Base-by-base conservation (phyloP, 2,329 filamentous ascomycete genomes). In the Sphaerulina musiva region DNA sequence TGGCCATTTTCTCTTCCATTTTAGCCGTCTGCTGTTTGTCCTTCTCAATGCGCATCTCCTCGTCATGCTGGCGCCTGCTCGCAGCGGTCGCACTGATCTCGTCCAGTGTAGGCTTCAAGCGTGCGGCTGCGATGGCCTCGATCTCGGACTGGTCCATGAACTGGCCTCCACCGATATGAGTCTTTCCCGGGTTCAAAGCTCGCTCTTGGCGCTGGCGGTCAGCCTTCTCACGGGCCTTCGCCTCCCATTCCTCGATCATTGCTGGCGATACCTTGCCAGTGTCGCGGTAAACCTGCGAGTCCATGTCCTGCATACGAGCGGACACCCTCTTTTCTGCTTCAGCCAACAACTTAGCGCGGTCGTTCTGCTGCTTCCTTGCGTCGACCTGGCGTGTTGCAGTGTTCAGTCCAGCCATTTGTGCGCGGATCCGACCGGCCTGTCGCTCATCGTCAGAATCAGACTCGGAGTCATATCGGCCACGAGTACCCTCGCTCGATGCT, bases 301-400 rank as follows among this genome's bases (percentile, higher is more conserved):
- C 92, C 77, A 96, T 90, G 40, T 80, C 81, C 57, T 87, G 82
- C 61, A 96, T 80, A 41, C 81, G 82, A 17, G 84, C 83, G 60
- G 85, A 83, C n/a, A 96, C 92, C 61, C 95, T 95, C 43, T 86
- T 83, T 66, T 91, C 87, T 1, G 92, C 92, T 2, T 84, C 83
- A 8, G 86, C 86, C 59, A 95, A 76, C 1, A 97, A 74, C 1
- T 80, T 77, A 51, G 87, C 85, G 10, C 89, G 85, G 62, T 95
- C 91, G 42, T 81, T 78, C 55, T 85, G 78, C 41, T 87, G 80
- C 71, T 92, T 92, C 64, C 85, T 81, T 51, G 80, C 78, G 63
- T 93, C 87, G 1, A 89, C 80, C 59, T 85, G 77, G 1, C 80
- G 80, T 8, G 90, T 62, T 55, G 81, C 82, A 59, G 76, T 83